A percentile compares a stretch with the other conserved stretches of the same genome.
phyloP scores from a whole-genome alignment of 768 basidiomycete species.

The Tulasnella sp. region DNA sequence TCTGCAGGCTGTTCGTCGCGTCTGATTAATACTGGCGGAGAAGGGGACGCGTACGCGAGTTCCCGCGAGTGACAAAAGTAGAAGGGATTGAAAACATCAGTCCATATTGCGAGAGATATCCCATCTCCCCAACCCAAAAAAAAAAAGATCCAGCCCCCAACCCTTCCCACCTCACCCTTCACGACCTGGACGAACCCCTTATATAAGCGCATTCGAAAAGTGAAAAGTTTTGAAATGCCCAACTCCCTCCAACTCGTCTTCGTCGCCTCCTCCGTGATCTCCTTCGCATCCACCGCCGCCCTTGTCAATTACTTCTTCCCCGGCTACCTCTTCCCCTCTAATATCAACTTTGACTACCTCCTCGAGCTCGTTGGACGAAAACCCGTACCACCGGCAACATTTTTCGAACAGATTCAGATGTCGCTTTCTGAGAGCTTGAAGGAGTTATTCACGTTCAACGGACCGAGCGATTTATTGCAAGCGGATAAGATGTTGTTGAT shows the following conservation, averaged over 20 bases:
- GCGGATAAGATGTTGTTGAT: not conserved
- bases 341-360: constrained; percentile 45
- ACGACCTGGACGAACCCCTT: no score
- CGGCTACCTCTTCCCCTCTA: constrained; percentile 39
- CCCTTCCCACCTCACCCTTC: no score
- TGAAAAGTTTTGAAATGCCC: constrained; percentile 32
- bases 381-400: constrained; percentile 17
- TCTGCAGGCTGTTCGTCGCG: no score
- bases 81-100: no score
- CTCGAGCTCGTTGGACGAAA: constrained; percentile 54
- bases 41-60: no score
- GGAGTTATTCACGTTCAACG: not conserved
- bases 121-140: no score
- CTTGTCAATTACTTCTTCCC: constrained; percentile 33
- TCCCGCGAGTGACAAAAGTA: no score
- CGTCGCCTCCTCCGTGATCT: constrained; percentile 39
- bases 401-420: constrained; percentile 17
- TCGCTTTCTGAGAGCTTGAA: not conserved
- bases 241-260: constrained; percentile 48
- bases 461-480: not conserved
- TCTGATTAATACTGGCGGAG: no score
- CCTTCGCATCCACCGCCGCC: constrained; percentile 39
- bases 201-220: no score
- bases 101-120: no score
- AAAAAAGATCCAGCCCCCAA: no score